These are phyloP conservation scores for Chlamydomonas sphaeroides DNA, from an alignment of 139 green algal species.

Conservation along the genomic window DNA sequence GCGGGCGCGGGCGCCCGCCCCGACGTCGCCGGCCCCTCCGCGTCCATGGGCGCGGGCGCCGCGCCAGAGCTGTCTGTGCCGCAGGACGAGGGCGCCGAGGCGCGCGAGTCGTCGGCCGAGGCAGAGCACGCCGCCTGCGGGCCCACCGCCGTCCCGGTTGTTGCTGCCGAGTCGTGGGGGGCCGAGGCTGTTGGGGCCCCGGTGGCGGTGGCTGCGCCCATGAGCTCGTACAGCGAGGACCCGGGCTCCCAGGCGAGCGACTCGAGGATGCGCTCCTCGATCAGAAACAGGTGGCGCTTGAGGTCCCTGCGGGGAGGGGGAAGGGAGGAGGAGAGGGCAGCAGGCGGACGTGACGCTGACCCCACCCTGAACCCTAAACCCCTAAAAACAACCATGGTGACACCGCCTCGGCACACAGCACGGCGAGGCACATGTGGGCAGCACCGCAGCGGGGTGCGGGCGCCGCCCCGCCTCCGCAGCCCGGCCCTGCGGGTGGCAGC, in stretches of 20 bases:
- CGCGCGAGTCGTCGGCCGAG: neutral
- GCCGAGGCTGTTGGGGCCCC: too few relatives aligned
- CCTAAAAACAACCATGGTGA: too few relatives aligned
- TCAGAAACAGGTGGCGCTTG: constrained; percentile 75
- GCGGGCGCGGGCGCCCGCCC: neutral
- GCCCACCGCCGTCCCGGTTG: too few relatives aligned
- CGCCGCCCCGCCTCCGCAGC: too few relatives aligned
- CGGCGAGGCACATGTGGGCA: too few relatives aligned
- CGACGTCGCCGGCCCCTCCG: neutral
- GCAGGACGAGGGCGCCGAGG: neutral
- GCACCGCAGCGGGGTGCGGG: too few relatives aligned
- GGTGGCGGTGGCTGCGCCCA: constrained; percentile 22
- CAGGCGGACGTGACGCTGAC: too few relatives aligned
- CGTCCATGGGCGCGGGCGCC: neutral
- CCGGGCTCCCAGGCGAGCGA: constrained; percentile 73
- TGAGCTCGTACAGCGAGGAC: constrained; percentile 70
- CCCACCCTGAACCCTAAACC: too few relatives aligned
- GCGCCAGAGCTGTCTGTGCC: neutral
- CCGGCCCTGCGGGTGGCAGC: too few relatives aligned
- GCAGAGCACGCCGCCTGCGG: neutral
- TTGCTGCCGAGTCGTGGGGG: too few relatives aligned
- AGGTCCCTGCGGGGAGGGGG: constrained; percentile 60
- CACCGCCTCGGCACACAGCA: too few relatives aligned
- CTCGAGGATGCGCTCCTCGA: constrained; percentile 84
- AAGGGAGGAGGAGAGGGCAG: too few relatives aligned